Base-by-base conservation (phyloP, 176 grass and related monocot species). In the Musa troglodytarum region DNA sequence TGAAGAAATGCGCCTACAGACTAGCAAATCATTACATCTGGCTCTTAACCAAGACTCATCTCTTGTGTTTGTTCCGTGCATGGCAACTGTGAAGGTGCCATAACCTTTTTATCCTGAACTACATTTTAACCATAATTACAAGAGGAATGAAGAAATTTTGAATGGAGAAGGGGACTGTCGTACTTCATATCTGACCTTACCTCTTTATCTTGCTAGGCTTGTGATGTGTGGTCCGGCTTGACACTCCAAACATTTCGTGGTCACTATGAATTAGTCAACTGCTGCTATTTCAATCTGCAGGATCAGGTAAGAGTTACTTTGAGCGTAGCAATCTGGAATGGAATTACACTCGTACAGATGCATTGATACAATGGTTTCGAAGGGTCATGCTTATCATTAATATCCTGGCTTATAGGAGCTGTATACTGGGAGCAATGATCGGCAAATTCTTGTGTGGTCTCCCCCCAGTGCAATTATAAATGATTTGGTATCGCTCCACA, bases 401-500 rank as follows among this genome's bases (percentile, higher is more conserved):
- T 72, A 20, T 88, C 57, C 8, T 34, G 56, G 49, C 62, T 77
- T 79, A 22, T 80, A 98, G 94, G 94, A 93, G 79, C 86, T 98
- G 23, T 98, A 98, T 72, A 98, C 86, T 77, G 94, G 94, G 69
- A 91, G 94, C 81, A 98, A 98, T 21, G 94, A 98, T 72, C 86
- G 90, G 66, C 94, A 98, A 78, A 98, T 98, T 83, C 91, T 98
- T 79, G 90, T 98, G 80, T 98, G 90, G 94, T 87, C 94, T 78
- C 86, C 90, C 34, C 81, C 84, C 14, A 85, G 71, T 80, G 85
- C 90, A 69, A 54, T 82, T 65, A 81, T 81, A 80, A 85, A 77
- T 75, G 79, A 88, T 87, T 83, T 89, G 90, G 94, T 98, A 93
- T 53, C 17, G 8, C 16, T 70, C 52, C 20, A 50, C 2, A 20